Base-by-base conservation (phyloP, 2,329 filamentous ascomycete genomes). In the Colletotrichum salicis region DNA sequence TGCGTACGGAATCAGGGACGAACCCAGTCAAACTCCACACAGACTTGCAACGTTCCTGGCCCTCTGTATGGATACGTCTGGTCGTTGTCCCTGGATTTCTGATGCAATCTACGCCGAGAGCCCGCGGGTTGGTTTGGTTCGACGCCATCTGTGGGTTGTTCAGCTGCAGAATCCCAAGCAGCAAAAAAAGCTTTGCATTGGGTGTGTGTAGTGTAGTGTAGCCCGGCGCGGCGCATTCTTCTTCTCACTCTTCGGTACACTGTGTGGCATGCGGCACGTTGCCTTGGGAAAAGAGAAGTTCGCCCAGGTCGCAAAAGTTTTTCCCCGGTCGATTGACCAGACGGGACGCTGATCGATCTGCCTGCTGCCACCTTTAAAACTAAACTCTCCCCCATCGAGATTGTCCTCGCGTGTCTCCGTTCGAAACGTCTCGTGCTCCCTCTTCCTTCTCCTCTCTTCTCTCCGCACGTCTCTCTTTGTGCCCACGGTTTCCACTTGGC, bases 11-110 rank as follows among this genome's bases (percentile, higher is more conserved):
- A 60, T 55, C 59, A 71, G 69, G 69, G 69, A 59, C 64, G 31
- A 45, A 59, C 69, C 69, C 48, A 33, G 69, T 69, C 65, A 71
- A 69, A 69, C 69, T 71, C 69, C 69, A 69, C 69, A 64, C 65
- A 41, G 27, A 52, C 60, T 35, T 69, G 45, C 55, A 69, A 63
- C 64, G 45, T 71, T 59, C 24, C 52, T 67, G 41, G 41, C 45
- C 41, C 35, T 15, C 48, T 62, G 24, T 24, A 59, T 57, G 64
- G 69, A 45, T 69, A 59, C 64, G 13, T 41, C 15, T 29, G n/a
- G 22, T 35, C 51, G n/a, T 69, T 69, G 69, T 71, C 69, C 65
- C 69, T 71, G 65, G 48, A 60, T 64, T 59, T 69, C 59, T 69
- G 59, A 51, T 59, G 65, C 64, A 62, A 55, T 51, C 56, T 33